These are phyloP conservation scores for Penicillium dipodomyicola DNA, from an alignment of 495 filamentous ascomycete species.

Conservation along the genomic window DNA sequence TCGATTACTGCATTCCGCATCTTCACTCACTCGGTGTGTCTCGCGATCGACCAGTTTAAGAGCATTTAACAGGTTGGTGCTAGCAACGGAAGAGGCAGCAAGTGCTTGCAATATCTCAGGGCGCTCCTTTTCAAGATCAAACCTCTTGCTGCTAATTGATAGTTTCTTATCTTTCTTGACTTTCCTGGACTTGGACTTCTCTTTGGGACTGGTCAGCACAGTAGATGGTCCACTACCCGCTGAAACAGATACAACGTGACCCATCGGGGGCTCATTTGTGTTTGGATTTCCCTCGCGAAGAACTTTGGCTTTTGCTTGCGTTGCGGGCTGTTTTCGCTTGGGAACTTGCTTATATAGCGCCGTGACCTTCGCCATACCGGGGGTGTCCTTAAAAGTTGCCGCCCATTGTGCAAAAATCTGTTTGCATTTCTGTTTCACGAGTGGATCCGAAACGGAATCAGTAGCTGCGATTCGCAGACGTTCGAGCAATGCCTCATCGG, in stretches of 20 bases:
- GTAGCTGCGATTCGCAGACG: constrained; percentile 84
- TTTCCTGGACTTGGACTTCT: constrained; percentile 38
- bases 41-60: constrained; percentile 91
- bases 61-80: constrained; percentile 86
- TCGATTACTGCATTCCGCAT: constrained; percentile 66
- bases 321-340: constrained; percentile 59
- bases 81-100: constrained; percentile 80
- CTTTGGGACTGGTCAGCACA: constrained; percentile 37
- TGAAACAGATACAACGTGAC: constrained; percentile 45
- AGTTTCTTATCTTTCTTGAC: constrained; percentile 41
- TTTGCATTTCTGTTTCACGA: constrained; percentile 83
- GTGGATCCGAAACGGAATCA: constrained; percentile 76
- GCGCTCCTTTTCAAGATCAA: constrained; percentile 86
- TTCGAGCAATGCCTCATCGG: constrained; percentile 91
- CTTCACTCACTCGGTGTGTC: constrained; percentile 80
- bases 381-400: constrained; percentile 72
- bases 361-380: constrained; percentile 76
- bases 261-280: constrained; percentile 56
- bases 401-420: constrained; percentile 89
- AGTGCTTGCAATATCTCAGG: constrained; percentile 77
- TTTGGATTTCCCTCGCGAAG: constrained; percentile 66
- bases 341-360: constrained; percentile 78
- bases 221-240: constrained; percentile 41
- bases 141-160: constrained; percentile 44
- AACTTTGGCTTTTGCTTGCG: constrained; percentile 76